Evolutionary conservation across 2,329 filamentous ascomycete genomes (phyloP).

Genomic region (Pseudogymnoascus sp.): DNA sequence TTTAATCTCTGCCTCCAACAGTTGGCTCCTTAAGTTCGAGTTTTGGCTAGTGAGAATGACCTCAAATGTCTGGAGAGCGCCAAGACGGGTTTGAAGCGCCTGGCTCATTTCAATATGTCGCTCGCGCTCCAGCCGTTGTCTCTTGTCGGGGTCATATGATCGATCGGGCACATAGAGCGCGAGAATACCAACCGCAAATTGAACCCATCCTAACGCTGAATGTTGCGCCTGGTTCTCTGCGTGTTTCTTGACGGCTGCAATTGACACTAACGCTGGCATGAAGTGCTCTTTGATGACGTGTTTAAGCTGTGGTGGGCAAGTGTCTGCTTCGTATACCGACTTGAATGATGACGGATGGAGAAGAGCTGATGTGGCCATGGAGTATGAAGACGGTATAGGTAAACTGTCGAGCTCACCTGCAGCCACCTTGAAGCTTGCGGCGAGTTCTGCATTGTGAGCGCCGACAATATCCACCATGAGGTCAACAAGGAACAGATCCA

Average conservation of each 20-base stretch:
- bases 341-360: not conserved
- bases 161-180: conserved; percentile 79
- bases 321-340: not conserved
- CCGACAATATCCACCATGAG: conserved; percentile 21
- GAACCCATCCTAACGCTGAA: conserved; percentile 61
- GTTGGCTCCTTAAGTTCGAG: conserved; percentile 57
- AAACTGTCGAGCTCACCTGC: not conserved
- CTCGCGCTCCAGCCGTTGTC: conserved; percentile 56
- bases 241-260: conserved; percentile 25
- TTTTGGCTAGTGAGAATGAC: conserved; percentile 57
- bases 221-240: conserved; percentile 26
- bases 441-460: conserved; percentile 18
- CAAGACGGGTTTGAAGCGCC: conserved; percentile 49
- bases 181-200: conserved; percentile 66
- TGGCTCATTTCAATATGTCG: conserved; percentile 49
- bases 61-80: conserved; percentile 59
- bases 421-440: not conserved
- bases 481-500: conserved; percentile 20
- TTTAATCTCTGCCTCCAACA: conserved; percentile 54
- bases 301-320: conserved; percentile 15
- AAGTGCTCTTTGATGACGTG: conserved; percentile 31
- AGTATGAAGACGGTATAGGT: not conserved
- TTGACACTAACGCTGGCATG: conserved; percentile 24
- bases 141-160: conserved; percentile 71
- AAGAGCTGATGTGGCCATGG: not conserved